Conservation (phyloP, 805 yeast species). For the Barnettozyma sucrosica region DNA sequence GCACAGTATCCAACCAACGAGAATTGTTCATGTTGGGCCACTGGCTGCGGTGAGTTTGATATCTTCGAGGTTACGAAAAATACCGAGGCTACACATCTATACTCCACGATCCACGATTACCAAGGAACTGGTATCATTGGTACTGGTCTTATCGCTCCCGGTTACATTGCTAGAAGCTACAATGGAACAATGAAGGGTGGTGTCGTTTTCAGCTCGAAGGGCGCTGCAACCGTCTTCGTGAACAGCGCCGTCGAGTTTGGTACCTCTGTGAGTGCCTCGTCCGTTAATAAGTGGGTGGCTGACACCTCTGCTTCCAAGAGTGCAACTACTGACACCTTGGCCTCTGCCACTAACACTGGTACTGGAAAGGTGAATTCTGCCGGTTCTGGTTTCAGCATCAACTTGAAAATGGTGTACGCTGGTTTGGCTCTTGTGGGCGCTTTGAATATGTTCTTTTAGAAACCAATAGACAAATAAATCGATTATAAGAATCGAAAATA, state of each 20-base stretch:
- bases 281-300: conserved; percentile 41
- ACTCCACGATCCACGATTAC: conserved; percentile 68
- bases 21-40: conserved; percentile 70
- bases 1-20: conserved; percentile 57
- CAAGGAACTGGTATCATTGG: conserved; percentile 64
- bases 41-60: conserved; percentile 79
- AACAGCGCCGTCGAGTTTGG: conserved; percentile 49
- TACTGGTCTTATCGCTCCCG: conserved; percentile 52
- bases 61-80: conserved; percentile 68
- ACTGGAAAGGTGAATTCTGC: conserved; percentile 23
- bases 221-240: conserved; percentile 55
- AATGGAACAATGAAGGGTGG: conserved; percentile 58
- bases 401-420: conserved; percentile 19
- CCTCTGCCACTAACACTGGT: conserved; percentile 34
- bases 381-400: conserved; percentile 12
- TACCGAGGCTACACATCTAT: conserved; percentile 49
- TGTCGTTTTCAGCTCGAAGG: conserved; percentile 58
- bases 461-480: too few species aligned
- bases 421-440: conserved; percentile 20
- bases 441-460: neutral
- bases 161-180: conserved; percentile 51
- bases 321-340: conserved; percentile 27
- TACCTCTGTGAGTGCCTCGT: conserved; percentile 37
- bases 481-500: too few species aligned
- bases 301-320: conserved; percentile 26